Evolutionary conservation across 2,329 filamentous ascomycete genomes (phyloP).

Genomic region (Aspergillus versicolor): DNA sequence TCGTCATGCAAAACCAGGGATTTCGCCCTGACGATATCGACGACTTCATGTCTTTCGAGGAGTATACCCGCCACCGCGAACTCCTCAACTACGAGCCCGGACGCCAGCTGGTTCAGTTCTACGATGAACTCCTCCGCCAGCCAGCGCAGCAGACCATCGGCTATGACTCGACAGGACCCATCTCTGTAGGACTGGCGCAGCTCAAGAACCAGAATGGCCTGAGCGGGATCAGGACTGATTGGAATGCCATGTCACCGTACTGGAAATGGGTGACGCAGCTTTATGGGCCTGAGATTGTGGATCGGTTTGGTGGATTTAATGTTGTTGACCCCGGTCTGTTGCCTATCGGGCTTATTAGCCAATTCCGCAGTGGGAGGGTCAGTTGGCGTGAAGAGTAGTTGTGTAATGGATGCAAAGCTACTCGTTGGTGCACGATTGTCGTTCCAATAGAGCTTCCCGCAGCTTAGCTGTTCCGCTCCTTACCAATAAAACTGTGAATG

Average conservation of each 20-base stretch:
- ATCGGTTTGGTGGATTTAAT: slow-evolving; percentile 14
- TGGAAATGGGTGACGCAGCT: slow-evolving; percentile 15
- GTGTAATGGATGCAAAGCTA: no score
- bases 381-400: not conserved
- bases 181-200: not conserved
- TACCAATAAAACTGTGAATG: no score
- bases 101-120: slow-evolving; percentile 5
- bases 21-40: not conserved
- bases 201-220: not conserved
- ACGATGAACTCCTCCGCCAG: slow-evolving; percentile 6
- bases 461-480: no score
- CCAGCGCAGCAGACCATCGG: slow-evolving; percentile 7
- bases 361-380: slow-evolving; percentile 15
- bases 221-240: not conserved
- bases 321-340: slow-evolving; percentile 14
- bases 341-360: slow-evolving; percentile 16
- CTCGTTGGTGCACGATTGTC: no score
- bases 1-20: not conserved
- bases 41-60: slow-evolving; percentile 12
- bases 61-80: slow-evolving; percentile 13
- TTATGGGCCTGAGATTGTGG: slow-evolving; percentile 14
- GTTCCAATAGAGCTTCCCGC: no score
- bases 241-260: slow-evolving; percentile 8
- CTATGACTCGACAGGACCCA: not conserved
- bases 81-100: slow-evolving; percentile 1